These are phyloP conservation scores for Coniochaeta pulveracea DNA, from an alignment of 2,329 filamentous ascomycete species.

Conservation along the genomic window DNA sequence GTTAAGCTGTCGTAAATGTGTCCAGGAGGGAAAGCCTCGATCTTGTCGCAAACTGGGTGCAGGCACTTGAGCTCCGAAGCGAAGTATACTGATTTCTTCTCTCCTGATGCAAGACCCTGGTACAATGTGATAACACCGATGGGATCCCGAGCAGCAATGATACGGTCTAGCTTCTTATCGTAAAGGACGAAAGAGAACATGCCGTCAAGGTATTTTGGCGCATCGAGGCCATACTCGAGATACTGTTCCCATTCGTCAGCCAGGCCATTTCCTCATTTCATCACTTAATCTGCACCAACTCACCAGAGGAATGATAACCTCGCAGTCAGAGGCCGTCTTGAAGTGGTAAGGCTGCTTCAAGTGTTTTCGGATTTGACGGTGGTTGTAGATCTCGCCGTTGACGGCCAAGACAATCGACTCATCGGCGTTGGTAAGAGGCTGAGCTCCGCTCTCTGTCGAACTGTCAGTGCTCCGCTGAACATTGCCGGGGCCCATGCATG, in stretches of 20 bases:
- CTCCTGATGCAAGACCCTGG: conserved; percentile 78
- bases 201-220: conserved; percentile 87
- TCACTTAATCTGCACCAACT: conserved; percentile 18
- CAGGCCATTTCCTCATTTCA: background rate
- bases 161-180: conserved; percentile 87
- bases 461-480: conserved; percentile 11
- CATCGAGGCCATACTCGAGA: conserved; percentile 81
- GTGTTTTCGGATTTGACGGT: conserved; percentile 82
- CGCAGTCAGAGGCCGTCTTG: conserved; percentile 97
- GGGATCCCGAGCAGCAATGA: conserved; percentile 87
- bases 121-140: conserved; percentile 98
- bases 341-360: conserved; percentile 82
- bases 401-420: conserved; percentile 82
- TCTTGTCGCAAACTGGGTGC: conserved; percentile 87
- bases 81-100: conserved; percentile 83
- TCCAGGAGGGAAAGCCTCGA: conserved; percentile 86
- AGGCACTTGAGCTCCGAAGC: conserved; percentile 94
- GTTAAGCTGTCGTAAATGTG: conserved; percentile 95
- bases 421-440: conserved; percentile 89
- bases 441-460: conserved; percentile 73
- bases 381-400: conserved; percentile 99
- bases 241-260: conserved; percentile 45
- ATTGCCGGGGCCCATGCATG: conserved; percentile 3
- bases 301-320: conserved; percentile 96
- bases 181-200: conserved; percentile 99